Evolutionary conservation across 2,329 filamentous ascomycete genomes (phyloP).

Genomic region (Coleophoma crateriformis): DNA sequence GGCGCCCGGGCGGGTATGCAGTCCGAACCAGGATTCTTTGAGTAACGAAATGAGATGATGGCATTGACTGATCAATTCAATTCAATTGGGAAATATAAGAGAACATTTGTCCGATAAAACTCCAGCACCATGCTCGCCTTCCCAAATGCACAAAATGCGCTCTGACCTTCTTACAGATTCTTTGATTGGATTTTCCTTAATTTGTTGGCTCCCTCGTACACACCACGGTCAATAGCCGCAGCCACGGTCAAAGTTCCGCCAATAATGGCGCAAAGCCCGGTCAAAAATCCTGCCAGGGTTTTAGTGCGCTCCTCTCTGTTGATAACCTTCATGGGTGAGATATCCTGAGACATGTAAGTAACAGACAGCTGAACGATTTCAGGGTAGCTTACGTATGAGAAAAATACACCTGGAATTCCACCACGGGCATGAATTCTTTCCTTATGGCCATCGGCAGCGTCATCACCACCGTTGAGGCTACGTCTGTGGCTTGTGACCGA

Average conservation of each 20-base stretch:
- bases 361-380: not conserved
- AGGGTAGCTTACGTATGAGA: conserved; percentile 72
- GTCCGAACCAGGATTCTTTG: too few relatives aligned
- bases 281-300: conserved; percentile 86
- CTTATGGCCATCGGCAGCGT: conserved; percentile 81
- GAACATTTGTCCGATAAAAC: conserved; percentile 6
- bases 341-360: conserved; percentile 57
- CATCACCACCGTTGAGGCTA: conserved; percentile 77
- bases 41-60: too few relatives aligned
- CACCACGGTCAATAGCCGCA: conserved; percentile 81
- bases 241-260: conserved; percentile 95
- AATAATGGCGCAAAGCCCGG: conserved; percentile 89
- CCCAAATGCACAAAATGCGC: conserved; percentile 2
- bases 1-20: too few relatives aligned
- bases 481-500: conserved; percentile 95
- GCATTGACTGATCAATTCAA: too few relatives aligned
- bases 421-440: conserved; percentile 85
- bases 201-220: conserved; percentile 82
- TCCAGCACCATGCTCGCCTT: conserved; percentile 14
- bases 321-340: conserved; percentile 99
- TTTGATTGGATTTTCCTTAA: conserved; percentile 80
- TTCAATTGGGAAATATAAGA: too few relatives aligned
- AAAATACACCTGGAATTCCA: conserved; percentile 96
- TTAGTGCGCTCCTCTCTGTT: conserved; percentile 90
- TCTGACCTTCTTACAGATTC: conserved; percentile 37